Evolutionary conservation across 805 yeast species (phyloP), one percentile per base, ranked within the genome.

Genomic region (Pichia manshurica): DNA sequence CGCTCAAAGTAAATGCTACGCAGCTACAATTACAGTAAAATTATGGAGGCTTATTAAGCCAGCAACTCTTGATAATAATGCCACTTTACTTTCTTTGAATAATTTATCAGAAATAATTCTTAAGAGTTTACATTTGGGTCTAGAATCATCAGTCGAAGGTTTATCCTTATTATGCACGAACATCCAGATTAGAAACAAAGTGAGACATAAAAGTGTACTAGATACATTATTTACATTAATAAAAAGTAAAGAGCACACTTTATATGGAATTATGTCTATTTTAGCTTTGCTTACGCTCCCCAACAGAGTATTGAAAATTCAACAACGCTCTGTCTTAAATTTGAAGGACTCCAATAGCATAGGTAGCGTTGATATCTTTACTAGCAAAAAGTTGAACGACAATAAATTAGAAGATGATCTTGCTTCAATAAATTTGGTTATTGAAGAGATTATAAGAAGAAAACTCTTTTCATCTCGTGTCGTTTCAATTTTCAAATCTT

Each of bases 1-100:
- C 16, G 21, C 23, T n/a, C 46, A 47, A 23, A 22, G 32, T 15
- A 47, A 32, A 33, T 47, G 46, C 21, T 47, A 47, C 25, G 50
- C 50, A n/a, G 67, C 75, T 0, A 56, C 79, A 34, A 74, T 75
- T 3, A 55, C 79, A n/a, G 63, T 78, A 6, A 82, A 82, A 58
- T 61, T 79, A 2, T 81, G 85, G 85, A 72, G 73, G 44, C 69
- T 73, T 47, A 61, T 75, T 0, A 67, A 72, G 37, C 59, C 69
- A 21, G 64, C 61, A 31, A 22, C 49, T 8, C 25, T 63, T 5
- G 49, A 56, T 31, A 66, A 62, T n/a, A 53, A 59, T 23, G 40
- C 59, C 12, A 56, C 60, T 6, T 42, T 72, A 3, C 58, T 68
- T 13, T 61, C 67, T 2, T 50, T 75, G 20, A 58, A 65, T 19